Evolutionary conservation across 495 filamentous ascomycete species (phyloP).

Genomic region (Cetradonia linearis): DNA sequence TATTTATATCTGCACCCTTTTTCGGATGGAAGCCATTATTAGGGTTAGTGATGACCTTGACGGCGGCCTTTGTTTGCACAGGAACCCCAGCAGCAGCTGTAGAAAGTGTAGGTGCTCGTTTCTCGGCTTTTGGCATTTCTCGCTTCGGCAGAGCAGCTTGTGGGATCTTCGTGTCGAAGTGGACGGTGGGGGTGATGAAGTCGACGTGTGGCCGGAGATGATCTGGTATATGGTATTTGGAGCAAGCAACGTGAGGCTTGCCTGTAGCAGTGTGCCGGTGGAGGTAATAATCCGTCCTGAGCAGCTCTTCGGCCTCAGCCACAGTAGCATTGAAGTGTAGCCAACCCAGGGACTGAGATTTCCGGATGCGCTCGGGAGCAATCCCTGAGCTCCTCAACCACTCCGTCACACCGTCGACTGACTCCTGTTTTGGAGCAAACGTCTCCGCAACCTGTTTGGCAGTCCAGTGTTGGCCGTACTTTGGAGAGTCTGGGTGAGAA

Average conservation of each 20-base stretch:
- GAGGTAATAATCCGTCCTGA: conserved; percentile 49
- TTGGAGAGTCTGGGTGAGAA: conserved; percentile 38
- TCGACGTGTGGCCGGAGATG: conserved; percentile 44
- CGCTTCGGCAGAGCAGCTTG: conserved; percentile 9
- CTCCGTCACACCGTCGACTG: conserved; percentile 34
- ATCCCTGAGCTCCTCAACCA: conserved; percentile 47
- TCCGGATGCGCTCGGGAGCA: conserved; percentile 34
- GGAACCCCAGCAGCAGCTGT: conserved; percentile 24
- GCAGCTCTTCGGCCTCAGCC: conserved; percentile 45
- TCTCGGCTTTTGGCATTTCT: neutral
- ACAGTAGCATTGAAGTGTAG: conserved; percentile 43
- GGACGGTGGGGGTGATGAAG: conserved; percentile 45
- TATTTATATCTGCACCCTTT: conserved; percentile 26
- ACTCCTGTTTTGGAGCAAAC: conserved; percentile 38
- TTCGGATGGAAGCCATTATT: conserved; percentile 26
- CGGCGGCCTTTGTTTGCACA: conserved; percentile 26
- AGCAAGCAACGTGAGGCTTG: conserved; percentile 41
- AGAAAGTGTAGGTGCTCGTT: conserved; percentile 2
- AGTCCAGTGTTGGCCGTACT: conserved; percentile 46
- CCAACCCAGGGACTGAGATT: conserved; percentile 39
- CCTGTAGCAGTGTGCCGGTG: conserved; percentile 40
- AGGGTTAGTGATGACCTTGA: conserved; percentile 19
- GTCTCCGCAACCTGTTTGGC: conserved; percentile 40
- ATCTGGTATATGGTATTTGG: conserved; percentile 44
- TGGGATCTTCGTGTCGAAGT: conserved; percentile 27